Base-by-base conservation (phyloP, 2,329 filamentous ascomycete species). In the Purpureocillium takamizusanense region DNA sequence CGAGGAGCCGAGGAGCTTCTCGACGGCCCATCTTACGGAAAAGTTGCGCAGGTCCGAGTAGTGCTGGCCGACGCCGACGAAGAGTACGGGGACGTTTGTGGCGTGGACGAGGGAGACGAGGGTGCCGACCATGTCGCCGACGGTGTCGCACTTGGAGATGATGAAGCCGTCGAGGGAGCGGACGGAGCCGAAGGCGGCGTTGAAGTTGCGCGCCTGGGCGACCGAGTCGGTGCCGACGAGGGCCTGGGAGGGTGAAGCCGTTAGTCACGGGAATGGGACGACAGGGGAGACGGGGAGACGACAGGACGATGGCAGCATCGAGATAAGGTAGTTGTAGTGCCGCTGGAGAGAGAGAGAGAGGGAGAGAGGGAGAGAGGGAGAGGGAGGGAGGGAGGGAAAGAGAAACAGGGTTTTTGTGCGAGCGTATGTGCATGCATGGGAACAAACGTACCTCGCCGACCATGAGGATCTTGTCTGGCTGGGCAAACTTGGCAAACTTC, bases 381-480 rank as follows among this genome's bases (percentile, higher is more conserved):
- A 30, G 23, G 17, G 11, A 15, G 18, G n/a, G 17, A 15, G 28
- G 16, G 34, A 36, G 14, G 4, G n/a, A n/a, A n/a, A n/a, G n/a
- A n/a, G n/a, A n/a, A n/a, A n/a, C n/a, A n/a, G n/a, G n/a, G n/a
- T n/a, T n/a, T n/a, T n/a, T n/a, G n/a, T n/a, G n/a, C n/a, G n/a
- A n/a, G n/a, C n/a, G n/a, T n/a, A n/a, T n/a, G n/a, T n/a, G n/a
- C n/a, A n/a, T n/a, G n/a, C n/a, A n/a, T n/a, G n/a, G n/a, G n/a
- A n/a, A n/a, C 7, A 8, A 16, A 44, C 59, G 38, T 57, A 67
- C 66, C 59, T 75, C 72, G 52, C 70, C 74, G 46, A 98, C 92
- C 89, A 98, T 97, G 57, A 98, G 78, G 47, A 98, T 95, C 72
- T 98, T 97, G 63, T 98, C 90, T 1, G 94, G 94, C 47, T 90